Evolutionary conservation across 306 rosid species (phyloP), one percentile per base, ranked within the genome.

Genomic region (Vachellia collinsii): DNA sequence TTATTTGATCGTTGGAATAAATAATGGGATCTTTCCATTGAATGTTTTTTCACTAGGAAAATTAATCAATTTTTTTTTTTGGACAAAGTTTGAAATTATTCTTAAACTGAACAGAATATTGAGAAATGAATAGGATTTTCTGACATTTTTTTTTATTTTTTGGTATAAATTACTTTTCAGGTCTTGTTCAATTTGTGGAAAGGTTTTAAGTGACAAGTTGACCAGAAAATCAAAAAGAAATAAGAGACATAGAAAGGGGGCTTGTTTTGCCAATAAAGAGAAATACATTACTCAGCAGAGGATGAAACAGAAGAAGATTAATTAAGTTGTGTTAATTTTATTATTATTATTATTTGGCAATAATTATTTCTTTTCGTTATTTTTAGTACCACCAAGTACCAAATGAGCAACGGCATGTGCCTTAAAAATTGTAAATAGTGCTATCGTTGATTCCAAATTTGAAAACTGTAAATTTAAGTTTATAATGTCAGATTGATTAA

Each of bases 111-210:
- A 25, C 4, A 29, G 8, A 61, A 11, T 9, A 58, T 9, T 58
- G 7, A 22, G 3, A 22, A 58, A 20, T 9, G 20, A 20, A 17
- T 53, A 47, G 53, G 8, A 12, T 8, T 20, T 20, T 2, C 29
- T 56, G 67, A 29, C 67, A 59, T 61, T 10, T 61, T 29, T 61
- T 10, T 61, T 29, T 3, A 61, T 23, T 11, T 61, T 68, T 3
- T 50, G 48, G 1, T 29, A 16, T 62, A 42, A 39, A 19, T 54
- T 17, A 68, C 41, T 69, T 70, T 70, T 36, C 56, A 70, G 74
- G 34, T 70, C 74, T 12, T 70, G 74, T 13, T 44, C 74, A 44
- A 20, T 23, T 44, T 70, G 74, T 70, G 74, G 74, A 8, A 69
- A 44, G 74, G 36, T 70, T 23, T 70, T 70, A 39, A 70, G 56